A percentile compares a stretch with the other conserved stretches of the same genome.
phyloP scores from a whole-genome alignment of 164 flowering plant species.

The Paratinospora sagittata region DNA sequence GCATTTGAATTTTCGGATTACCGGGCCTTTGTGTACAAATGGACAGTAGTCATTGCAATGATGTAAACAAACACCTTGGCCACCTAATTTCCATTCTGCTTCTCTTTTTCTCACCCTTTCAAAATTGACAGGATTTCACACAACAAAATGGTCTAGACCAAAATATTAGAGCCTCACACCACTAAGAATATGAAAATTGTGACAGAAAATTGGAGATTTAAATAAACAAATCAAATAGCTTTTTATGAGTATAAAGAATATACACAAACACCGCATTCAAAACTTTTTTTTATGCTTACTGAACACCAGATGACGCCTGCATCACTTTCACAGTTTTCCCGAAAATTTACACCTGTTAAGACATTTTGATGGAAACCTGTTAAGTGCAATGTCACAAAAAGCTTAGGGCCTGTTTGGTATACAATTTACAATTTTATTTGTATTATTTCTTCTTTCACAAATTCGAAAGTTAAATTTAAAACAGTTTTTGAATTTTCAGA shows the following conservation, averaged over 20 bases:
- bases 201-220: neutral
- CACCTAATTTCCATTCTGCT: neutral
- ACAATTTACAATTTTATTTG: too few species aligned
- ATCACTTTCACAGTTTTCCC: conserved; percentile 21
- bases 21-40: neutral
- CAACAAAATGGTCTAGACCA: neutral
- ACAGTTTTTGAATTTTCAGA: too few species aligned
- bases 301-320: conserved; percentile 13
- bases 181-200: neutral
- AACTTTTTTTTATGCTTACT: conserved; percentile 15
- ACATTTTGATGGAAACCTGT: neutral
- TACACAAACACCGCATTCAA: conserved; percentile 2
- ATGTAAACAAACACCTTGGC: neutral
- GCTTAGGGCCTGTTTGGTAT: too few species aligned
- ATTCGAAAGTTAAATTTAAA: too few species aligned
- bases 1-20: too few species aligned
- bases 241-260: neutral
- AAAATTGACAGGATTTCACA: neutral
- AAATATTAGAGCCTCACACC: neutral
- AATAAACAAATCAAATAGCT: neutral
- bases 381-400: neutral
- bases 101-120: neutral
- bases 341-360: conserved; percentile 53
- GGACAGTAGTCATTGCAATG: neutral
- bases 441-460: too few species aligned